Conservation (phyloP, 148 eudicot species). For the Cornus controversa region DNA sequence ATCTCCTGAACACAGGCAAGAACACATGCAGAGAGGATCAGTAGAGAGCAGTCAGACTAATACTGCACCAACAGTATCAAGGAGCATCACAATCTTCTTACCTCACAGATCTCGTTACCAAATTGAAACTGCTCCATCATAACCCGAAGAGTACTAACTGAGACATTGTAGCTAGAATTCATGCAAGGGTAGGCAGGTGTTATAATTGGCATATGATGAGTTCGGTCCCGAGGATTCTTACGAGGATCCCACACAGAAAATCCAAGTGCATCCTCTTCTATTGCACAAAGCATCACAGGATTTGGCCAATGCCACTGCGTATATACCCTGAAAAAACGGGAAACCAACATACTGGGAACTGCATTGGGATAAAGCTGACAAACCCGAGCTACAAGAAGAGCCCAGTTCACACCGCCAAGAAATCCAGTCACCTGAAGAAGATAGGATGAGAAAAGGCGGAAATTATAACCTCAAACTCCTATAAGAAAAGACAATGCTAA, state of each 20-base stretch:
- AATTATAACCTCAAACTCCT: background rate
- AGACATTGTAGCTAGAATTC: slow-evolving; percentile 96
- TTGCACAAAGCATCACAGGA: slow-evolving; percentile 87
- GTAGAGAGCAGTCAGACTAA: background rate
- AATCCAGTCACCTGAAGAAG: slow-evolving; percentile 76
- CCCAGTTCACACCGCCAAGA: slow-evolving; percentile 98
- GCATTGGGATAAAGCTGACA: slow-evolving; percentile 95
- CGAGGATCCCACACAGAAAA: slow-evolving; percentile 90
- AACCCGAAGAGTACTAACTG: slow-evolving; percentile 77
- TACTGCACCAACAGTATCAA: slow-evolving; percentile 6
- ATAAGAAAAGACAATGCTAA: background rate
- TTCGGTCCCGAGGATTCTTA: slow-evolving; percentile 70
- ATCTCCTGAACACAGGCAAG: slow-evolving; percentile 54
- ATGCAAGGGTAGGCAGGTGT: slow-evolving; percentile 98
- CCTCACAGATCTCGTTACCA: slow-evolving; percentile 79
- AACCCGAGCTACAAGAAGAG: slow-evolving; percentile 85
- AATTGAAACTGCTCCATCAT: slow-evolving; percentile 78
- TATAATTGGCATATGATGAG: slow-evolving; percentile 91
- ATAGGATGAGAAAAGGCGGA: background rate
- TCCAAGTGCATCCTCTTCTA: slow-evolving; percentile 81
- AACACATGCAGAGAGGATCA: background rate
- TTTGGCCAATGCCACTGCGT: slow-evolving; percentile 95
- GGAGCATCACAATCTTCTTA: slow-evolving; percentile 23
- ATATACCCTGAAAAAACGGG: slow-evolving; percentile 83
- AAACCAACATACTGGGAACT: slow-evolving; percentile 83